Evolutionary conservation across 108 stramenopile genomes (phyloP), one percentile per base, ranked within the genome.

Genomic region (Skeletonema costatum): DNA sequence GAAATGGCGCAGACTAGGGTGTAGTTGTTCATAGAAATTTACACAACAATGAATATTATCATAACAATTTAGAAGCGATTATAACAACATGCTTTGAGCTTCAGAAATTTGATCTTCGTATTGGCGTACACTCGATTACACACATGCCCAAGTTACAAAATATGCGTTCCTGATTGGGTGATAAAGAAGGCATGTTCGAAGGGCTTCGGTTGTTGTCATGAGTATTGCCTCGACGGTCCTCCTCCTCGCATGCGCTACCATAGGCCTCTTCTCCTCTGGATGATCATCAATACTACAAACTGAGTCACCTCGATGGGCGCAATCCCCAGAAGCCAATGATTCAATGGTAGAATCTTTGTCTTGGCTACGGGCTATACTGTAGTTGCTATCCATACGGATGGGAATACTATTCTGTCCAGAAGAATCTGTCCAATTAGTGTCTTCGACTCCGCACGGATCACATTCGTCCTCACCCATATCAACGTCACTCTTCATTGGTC

Each of bases 1-100:
- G 61, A 80, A 29, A 59, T 58, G 29, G n/a, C 50, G 8, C 75
- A 69, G 48, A 58, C 64, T 17, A 70, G 32, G 33, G 25, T 70
- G 53, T n/a, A 68, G 62, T 11, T 60, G 60, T 31, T 8, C 25
- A 62, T 44, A 41, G 9, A 39, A 33, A 60, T n/a, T 35, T 36
- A 19, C 39, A 3, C 53, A 51, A 51, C 19, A 51, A 19, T 42
- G 41, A 51, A 51, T 51, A 21, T 51, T 51, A 21, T 36, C 50
- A 51, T 51, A 14, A 51, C 44, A 51, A 51, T 51, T 51, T 51
- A 25, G 25, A 0, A 25, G 25, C 25, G 44, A 46, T 6, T 46
- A 51, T 51, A 4, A 21, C 19, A 19, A 17, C 19, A 17, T 25
- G 19, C 50, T 51, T 19, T 4, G 4, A 5, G 17, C 50, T 51